Evolutionary conservation across 805 yeast genomes (phyloP).

Genomic region (Candida vaughaniae): DNA sequence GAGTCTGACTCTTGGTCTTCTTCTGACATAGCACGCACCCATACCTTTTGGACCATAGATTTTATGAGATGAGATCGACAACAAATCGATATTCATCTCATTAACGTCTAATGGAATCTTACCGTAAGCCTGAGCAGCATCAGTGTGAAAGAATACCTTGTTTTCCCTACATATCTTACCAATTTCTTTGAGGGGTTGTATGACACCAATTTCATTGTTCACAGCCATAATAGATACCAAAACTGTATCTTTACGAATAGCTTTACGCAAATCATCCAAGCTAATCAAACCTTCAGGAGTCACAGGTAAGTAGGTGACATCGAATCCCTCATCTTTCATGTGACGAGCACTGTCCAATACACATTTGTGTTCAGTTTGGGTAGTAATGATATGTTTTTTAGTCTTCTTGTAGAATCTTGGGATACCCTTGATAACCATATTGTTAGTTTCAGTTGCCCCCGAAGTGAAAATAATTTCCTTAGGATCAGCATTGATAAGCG

Average conservation of each 20-base stretch:
- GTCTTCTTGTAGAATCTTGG: slow-evolving; percentile 88
- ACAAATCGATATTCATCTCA: slow-evolving; percentile 84
- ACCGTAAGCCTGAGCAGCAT: slow-evolving; percentile 96
- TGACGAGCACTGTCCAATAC: slow-evolving; percentile 96
- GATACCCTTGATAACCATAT: slow-evolving; percentile 93
- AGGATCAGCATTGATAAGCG: slow-evolving; percentile 86
- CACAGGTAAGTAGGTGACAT: slow-evolving; percentile 90
- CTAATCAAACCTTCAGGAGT: slow-evolving; percentile 74
- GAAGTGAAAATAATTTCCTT: slow-evolving; percentile 96
- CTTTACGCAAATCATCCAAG: slow-evolving; percentile 72
- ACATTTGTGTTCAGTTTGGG: slow-evolving; percentile 98
- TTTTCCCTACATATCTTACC: slow-evolving; percentile 82
- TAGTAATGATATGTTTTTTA: slow-evolving; percentile 90
- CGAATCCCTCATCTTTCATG: slow-evolving; percentile 95
- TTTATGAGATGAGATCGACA: slow-evolving; percentile 95
- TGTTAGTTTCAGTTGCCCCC: slow-evolving; percentile 97
- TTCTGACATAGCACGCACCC: slow-evolving; percentile 92
- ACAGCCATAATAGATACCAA: slow-evolving; percentile 95
- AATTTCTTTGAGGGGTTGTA: slow-evolving; percentile 93
- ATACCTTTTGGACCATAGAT: slow-evolving; percentile 98
- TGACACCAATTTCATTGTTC: slow-evolving; percentile 96
- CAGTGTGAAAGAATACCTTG: slow-evolving; percentile 96
- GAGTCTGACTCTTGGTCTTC: slow-evolving; percentile 96
- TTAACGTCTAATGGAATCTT: slow-evolving; percentile 91
- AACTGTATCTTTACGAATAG: slow-evolving; percentile 88